These are phyloP conservation scores for Cytospora paraplurivora DNA, from an alignment of 2,329 filamentous ascomycete species.

Conservation along the genomic window DNA sequence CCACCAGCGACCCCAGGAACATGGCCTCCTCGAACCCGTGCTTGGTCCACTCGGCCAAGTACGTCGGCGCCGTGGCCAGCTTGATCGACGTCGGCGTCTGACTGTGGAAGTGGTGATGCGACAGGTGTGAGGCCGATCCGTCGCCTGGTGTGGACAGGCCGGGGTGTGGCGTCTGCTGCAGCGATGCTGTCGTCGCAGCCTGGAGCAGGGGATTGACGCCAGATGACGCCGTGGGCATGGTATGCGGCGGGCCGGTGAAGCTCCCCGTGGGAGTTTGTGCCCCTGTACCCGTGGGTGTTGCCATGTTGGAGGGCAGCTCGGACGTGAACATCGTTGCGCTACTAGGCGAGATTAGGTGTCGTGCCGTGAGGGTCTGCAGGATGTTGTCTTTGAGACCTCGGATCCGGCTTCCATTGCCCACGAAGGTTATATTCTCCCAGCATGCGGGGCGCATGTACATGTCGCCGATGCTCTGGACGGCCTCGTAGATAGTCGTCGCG, in stretches of 20 bases:
- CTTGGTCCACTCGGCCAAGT: constrained; percentile 90
- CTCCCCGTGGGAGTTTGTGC: constrained; percentile 81
- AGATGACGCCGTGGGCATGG: constrained; percentile 49
- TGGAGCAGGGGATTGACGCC: constrained; percentile 86
- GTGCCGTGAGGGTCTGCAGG: constrained; percentile 73
- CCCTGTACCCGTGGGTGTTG: constrained; percentile 86
- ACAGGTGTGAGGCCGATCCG: constrained; percentile 38
- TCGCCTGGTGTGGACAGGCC: constrained; percentile 42
- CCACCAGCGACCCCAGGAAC: constrained; percentile 86
- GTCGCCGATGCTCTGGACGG: constrained; percentile 81
- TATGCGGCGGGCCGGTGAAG: constrained; percentile 56
- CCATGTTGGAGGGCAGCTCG: constrained; percentile 90
- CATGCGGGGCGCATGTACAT: constrained; percentile 80
- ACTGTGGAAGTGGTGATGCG: constrained; percentile 60
- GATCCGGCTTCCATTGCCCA: constrained; percentile 78
- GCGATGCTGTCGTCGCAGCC: constrained; percentile 76
- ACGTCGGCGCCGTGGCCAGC: constrained; percentile 74
- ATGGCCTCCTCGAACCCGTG: constrained; percentile 76
- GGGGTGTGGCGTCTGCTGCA: constrained; percentile 46
- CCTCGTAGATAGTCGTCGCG: constrained; percentile 78
- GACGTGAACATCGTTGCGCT: constrained; percentile 97
- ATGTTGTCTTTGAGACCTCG: constrained; percentile 88
- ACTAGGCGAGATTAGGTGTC: constrained; percentile 88
- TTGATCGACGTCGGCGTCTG: constrained; percentile 85
- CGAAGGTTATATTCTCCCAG: constrained; percentile 90